phyloP scores from a whole-genome alignment of 2,329 filamentous ascomycete species.

The Conoideocrella luteorostrata region DNA sequence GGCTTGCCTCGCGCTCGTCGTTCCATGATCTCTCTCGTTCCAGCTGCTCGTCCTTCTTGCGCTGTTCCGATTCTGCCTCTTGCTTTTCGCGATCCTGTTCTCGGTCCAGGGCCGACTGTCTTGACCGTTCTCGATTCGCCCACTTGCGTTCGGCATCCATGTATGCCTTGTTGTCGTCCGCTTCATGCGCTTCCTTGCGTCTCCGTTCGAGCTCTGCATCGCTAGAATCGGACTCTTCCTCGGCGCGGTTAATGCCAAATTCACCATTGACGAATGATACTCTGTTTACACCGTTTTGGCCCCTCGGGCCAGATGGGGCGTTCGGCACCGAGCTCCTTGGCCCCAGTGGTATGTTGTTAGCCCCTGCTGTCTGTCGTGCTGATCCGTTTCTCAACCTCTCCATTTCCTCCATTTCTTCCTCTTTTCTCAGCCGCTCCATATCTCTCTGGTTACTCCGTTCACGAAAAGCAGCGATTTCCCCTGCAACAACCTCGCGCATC shows the following conservation, averaged over 20 bases:
- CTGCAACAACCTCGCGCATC: slow-evolving; percentile 90
- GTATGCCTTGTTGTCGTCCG: slow-evolving; percentile 74
- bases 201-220: slow-evolving; percentile 79
- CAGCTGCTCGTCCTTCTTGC: slow-evolving; percentile 64
- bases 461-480: slow-evolving; percentile 89
- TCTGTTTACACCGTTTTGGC: slow-evolving; percentile 56
- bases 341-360: slow-evolving; percentile 44
- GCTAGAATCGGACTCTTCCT: slow-evolving; percentile 80
- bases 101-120: slow-evolving; percentile 77
- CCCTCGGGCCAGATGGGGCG: slow-evolving; percentile 61
- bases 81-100: slow-evolving; percentile 75
- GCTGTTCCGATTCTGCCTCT: slow-evolving; percentile 59
- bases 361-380: slow-evolving; percentile 56
- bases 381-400: slow-evolving; percentile 68
- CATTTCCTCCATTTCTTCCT: slow-evolving; percentile 87
- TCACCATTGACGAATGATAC: slow-evolving; percentile 79
- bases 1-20: slow-evolving; percentile 72
- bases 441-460: slow-evolving; percentile 86
- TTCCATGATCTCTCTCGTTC: slow-evolving; percentile 66
- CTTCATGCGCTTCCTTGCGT: slow-evolving; percentile 61
- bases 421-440: slow-evolving; percentile 75
- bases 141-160: slow-evolving; percentile 83
- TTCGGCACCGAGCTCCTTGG: slow-evolving; percentile 50
- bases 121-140: slow-evolving; percentile 80
- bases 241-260: slow-evolving; percentile 59